phyloP scores from a whole-genome alignment of 129 eudicot species.

The Calendula officinalis region DNA sequence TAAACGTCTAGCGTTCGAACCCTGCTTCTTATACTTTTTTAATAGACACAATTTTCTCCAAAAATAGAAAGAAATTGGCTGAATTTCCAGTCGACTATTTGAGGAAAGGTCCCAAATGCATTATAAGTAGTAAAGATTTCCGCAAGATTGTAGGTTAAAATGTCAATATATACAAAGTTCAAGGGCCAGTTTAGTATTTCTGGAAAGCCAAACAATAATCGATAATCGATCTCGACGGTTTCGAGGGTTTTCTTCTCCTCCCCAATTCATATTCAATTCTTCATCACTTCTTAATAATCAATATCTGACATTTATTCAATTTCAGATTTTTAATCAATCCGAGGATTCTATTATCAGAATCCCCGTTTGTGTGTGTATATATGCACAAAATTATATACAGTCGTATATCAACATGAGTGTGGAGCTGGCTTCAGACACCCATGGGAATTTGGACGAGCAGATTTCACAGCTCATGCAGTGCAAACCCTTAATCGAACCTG shows the following conservation, averaged over 20 bases:
- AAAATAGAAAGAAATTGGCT: no score
- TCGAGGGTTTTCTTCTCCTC: slow-evolving; percentile 26
- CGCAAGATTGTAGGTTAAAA: not conserved
- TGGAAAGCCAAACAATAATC: slow-evolving; percentile 25
- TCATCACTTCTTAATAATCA: slow-evolving; percentile 17
- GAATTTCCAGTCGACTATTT: no score
- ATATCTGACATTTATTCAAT: slow-evolving; percentile 4
- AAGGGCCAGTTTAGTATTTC: slow-evolving; percentile 13
- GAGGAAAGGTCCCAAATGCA: no score
- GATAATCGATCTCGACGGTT: slow-evolving; percentile 36
- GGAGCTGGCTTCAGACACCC: slow-evolving; percentile 71
- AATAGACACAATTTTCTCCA: no score
- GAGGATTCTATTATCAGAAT: slow-evolving; percentile 5
- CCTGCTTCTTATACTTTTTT: no score
- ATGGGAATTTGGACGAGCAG: slow-evolving; percentile 86
- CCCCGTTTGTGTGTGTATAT: slow-evolving; percentile 8
- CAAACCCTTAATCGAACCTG: slow-evolving; percentile 82
- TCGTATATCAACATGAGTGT: slow-evolving; percentile 52
- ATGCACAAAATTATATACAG: not conserved
- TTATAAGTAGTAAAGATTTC: no score
- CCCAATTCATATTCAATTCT: slow-evolving; percentile 3
- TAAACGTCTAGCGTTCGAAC: no score
- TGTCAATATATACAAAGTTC: not conserved
- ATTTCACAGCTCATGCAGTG: slow-evolving; percentile 95
- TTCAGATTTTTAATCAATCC: slow-evolving; percentile 8